Base-by-base conservation (phyloP, 495 filamentous ascomycete species). In the Corynascus novoguineensis region DNA sequence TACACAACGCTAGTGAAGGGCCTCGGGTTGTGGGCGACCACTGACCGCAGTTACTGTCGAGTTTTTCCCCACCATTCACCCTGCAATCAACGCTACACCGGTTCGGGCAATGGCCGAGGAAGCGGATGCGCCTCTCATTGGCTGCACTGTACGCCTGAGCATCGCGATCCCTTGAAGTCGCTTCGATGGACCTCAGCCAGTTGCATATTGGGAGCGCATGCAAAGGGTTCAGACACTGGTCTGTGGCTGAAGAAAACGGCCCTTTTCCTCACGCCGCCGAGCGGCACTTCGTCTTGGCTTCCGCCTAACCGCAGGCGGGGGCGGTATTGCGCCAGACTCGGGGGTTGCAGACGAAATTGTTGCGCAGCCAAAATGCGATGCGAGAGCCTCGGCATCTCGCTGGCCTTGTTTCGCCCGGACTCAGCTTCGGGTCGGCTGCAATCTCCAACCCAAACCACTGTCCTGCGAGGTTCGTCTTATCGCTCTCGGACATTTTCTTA, bases 221-320 rank as follows among this genome's bases (percentile, higher is more conserved):
- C 46, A 38, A 41, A n/a, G n/a, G n/a, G 41, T 51, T 47, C 50
- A 56, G 58, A 52, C 41, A 53, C n/a, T n/a, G n/a, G n/a, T n/a
- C n/a, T 60, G 59, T 60, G 59, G 59, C 59, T 60, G 47, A 48
- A 40, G 53, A 21, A 60, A 60, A 60, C 59, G 59, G 59, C 59
- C 59, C 59, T 60, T 60, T 60, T 60, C 31, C 50, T 22, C 31
- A 32, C 38, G 58, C 53, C 48, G 31, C 44, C 37, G 50, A 41
- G 28, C 58, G 58, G 58, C 57, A 49, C 41, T 38, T 27, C 44
- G 22, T 38, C 50, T 59, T 54, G 42, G 50, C 58, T 48, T 37
- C 50, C 27, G 42, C 46, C 9, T 5, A 34, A 44, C 19, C 34
- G 3, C 40, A 44, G 6, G 31, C 11, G 5, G 11, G 37, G 35